These are phyloP conservation scores for Gypsophila paniculata DNA, from an alignment of 179 eudicot genomes.

Conservation along the genomic window DNA sequence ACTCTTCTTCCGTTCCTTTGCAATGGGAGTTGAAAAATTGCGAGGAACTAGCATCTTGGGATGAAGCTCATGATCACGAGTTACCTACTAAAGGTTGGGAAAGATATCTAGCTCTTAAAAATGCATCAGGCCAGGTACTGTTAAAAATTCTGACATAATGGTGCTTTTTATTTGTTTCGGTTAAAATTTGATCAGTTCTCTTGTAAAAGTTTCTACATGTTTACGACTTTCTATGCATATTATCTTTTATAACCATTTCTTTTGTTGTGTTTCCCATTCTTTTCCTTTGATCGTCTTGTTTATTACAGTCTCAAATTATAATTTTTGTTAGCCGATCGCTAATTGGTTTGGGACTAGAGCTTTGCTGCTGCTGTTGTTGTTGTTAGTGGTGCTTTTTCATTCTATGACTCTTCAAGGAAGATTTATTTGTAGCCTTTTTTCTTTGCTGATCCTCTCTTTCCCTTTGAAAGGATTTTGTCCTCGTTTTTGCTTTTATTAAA, in stretches of 20 bases:
- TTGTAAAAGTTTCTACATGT: not conserved
- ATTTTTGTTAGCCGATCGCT: not conserved
- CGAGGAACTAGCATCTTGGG: slow-evolving; percentile 61
- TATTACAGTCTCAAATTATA: not conserved
- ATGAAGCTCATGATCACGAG: slow-evolving; percentile 33
- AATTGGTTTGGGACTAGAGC: not conserved
- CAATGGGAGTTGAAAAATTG: slow-evolving; percentile 65
- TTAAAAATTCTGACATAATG: not conserved
- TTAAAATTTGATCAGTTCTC: not conserved
- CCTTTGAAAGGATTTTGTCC: not conserved
- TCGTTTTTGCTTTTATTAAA: not conserved
- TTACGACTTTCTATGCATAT: not conserved
- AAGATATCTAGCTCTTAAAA: slow-evolving; percentile 60
- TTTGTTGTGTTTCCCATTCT: not conserved
- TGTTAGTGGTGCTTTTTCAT: not conserved
- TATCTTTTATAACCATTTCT: not conserved
- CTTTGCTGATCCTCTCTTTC: not conserved
- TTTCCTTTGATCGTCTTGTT: not conserved
- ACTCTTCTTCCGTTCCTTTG: slow-evolving; percentile 71
- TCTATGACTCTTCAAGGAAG: not conserved
- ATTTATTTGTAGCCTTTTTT: not conserved
- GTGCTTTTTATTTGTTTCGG: not conserved
- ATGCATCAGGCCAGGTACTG: slow-evolving; percentile 72
- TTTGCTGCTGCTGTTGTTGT: not conserved
- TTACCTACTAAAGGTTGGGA: slow-evolving; percentile 60